Evolutionary conservation across 106 monocot genomes (phyloP).

Genomic region (Allium sativum): DNA sequence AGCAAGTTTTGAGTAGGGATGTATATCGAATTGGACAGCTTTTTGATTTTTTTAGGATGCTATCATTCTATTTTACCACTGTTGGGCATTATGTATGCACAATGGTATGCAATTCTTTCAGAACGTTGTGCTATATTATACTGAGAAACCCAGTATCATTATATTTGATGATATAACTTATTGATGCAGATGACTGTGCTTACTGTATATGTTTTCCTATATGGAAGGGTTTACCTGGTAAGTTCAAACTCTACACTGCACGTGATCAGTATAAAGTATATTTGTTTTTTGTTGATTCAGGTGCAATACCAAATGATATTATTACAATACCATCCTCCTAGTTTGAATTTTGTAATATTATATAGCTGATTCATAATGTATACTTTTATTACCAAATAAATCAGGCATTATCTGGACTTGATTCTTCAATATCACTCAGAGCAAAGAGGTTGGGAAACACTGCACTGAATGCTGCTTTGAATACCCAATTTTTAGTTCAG

Average conservation of each 20-base stretch:
- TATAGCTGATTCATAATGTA: not conserved
- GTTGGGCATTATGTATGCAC: slow-evolving; percentile 93
- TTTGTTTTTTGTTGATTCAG: too few relatives aligned
- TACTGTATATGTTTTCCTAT: slow-evolving; percentile 83
- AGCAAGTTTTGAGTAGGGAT: slow-evolving; percentile 94
- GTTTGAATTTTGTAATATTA: not conserved
- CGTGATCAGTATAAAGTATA: too few relatives aligned
- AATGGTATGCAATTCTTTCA: slow-evolving; percentile 40
- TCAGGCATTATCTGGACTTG: slow-evolving; percentile 90
- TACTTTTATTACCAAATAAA: not conserved
- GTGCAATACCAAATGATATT: not conserved
- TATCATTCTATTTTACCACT: slow-evolving; percentile 86
- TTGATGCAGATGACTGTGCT: slow-evolving; percentile 88
- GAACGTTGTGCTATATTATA: too few relatives aligned
- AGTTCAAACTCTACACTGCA: not conserved
- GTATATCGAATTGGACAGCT: slow-evolving; percentile 87
- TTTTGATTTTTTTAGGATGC: slow-evolving; percentile 97
- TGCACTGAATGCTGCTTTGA: slow-evolving; percentile 84
- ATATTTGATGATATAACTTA: slow-evolving; percentile 5
- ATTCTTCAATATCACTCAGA: slow-evolving; percentile 44
- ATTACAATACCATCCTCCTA: not conserved
- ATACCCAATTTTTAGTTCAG: slow-evolving; percentile 95
- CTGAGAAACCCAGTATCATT: too few relatives aligned
- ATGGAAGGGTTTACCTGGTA: slow-evolving; percentile 94
- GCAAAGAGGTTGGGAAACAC: slow-evolving; percentile 57